Percentiles rank a stretch among this genome's conserved stretches.
These are phyloP conservation scores for Thamnidium elegans DNA, from an alignment of 192 early-diverging fungal genomes.

Conservation along the genomic window DNA sequence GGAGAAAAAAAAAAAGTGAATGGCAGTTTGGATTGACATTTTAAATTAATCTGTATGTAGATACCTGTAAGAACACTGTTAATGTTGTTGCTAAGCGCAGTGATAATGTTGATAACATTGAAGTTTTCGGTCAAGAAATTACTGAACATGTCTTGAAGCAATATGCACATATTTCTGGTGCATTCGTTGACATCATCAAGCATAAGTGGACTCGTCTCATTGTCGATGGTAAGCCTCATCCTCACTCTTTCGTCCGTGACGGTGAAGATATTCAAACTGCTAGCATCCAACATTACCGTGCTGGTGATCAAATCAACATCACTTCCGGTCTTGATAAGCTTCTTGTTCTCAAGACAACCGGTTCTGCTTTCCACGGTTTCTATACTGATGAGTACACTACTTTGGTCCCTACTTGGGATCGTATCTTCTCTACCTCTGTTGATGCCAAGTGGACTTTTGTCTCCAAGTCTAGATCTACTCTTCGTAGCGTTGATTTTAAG, in stretches of 20 bases:
- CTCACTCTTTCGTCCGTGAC: slow-evolving; percentile 75
- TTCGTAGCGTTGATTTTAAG: slow-evolving; percentile 49
- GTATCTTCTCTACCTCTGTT: slow-evolving; percentile 73
- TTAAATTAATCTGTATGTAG: slow-evolving; percentile 20
- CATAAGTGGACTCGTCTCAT: slow-evolving; percentile 75
- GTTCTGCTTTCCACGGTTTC: slow-evolving; percentile 74
- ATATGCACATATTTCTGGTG: slow-evolving; percentile 65
- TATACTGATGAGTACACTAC: slow-evolving; percentile 73
- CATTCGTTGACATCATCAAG: slow-evolving; percentile 64
- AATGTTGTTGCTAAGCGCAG: slow-evolving; percentile 73
- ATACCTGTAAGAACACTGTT: slow-evolving; percentile 76
- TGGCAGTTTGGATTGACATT: background rate
- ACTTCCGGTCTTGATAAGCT: slow-evolving; percentile 69
- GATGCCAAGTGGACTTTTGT: slow-evolving; percentile 66
- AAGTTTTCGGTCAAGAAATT: slow-evolving; percentile 69
- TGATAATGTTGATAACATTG: slow-evolving; percentile 64
- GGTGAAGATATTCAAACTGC: slow-evolving; percentile 65
- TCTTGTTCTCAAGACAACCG: slow-evolving; percentile 81
- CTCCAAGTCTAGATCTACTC: slow-evolving; percentile 15
- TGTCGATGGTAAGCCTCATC: slow-evolving; percentile 59
- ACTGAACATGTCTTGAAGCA: slow-evolving; percentile 67
- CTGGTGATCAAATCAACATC: slow-evolving; percentile 42
- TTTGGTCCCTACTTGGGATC: slow-evolving; percentile 68
- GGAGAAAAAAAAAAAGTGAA: background rate
- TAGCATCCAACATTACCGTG: slow-evolving; percentile 47